phyloP scores from a whole-genome alignment of 192 early-diverging fungal species.

The Linnemannia zychae region DNA sequence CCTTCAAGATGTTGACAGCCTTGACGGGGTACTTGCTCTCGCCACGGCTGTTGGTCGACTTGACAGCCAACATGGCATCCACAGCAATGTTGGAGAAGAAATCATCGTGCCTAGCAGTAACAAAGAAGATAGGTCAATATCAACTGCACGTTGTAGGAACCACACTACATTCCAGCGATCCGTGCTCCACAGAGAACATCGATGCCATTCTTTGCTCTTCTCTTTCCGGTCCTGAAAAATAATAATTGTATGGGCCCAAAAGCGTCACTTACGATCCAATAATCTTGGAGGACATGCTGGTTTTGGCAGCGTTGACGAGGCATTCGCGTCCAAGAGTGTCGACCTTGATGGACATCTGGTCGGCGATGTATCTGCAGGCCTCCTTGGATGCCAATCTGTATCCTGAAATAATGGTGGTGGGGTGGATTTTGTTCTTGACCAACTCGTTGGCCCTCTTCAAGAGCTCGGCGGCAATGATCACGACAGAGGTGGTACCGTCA shows the following conservation, averaged over 20 bases:
- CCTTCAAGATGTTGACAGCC: conserved; percentile 97
- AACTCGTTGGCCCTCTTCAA: conserved; percentile 96
- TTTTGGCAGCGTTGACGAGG: conserved; percentile 97
- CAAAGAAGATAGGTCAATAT: background rate
- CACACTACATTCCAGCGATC: background rate
- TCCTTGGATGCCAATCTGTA: conserved; percentile 97
- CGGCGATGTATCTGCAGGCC: conserved; percentile 97
- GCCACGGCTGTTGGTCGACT: conserved; percentile 85
- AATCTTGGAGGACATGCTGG: conserved; percentile 97
- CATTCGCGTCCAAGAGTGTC: conserved; percentile 95
- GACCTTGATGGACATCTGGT: conserved; percentile 95
- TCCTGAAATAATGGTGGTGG: conserved; percentile 97
- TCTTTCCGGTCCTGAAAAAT: background rate
- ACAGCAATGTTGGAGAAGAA: conserved; percentile 98
- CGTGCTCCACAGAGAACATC: background rate
- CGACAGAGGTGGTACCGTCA: conserved; percentile 99
- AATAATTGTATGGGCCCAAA: background rate
- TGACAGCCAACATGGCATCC: conserved; percentile 93
- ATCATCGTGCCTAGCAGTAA: conserved; percentile 80
- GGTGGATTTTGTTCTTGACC: conserved; percentile 99
- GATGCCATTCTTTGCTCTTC: background rate
- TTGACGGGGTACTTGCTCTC: conserved; percentile 96
- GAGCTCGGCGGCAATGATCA: conserved; percentile 98
- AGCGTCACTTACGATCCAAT: conserved; percentile 85
- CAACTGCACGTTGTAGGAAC: background rate